A percentile compares a stretch with the other conserved stretches of the same genome.
phyloP scores from a whole-genome alignment of 192 early-diverging fungal genomes.

The Mortierella alpina region DNA sequence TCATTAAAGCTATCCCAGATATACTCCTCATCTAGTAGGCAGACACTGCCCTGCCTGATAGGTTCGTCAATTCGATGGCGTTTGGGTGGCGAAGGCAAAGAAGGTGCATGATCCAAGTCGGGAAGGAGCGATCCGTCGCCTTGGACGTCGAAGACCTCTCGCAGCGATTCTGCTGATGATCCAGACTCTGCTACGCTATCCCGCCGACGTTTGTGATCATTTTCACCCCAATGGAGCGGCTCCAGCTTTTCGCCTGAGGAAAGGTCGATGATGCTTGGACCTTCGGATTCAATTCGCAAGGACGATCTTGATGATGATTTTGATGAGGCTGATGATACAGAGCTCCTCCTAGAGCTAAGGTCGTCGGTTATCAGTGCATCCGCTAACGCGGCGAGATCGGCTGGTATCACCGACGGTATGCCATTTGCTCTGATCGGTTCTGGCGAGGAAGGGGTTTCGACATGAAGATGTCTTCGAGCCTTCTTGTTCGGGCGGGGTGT shows the following conservation, averaged over 20 bases:
- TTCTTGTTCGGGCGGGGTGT: constrained; percentile 16
- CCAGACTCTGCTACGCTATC: constrained; percentile 8
- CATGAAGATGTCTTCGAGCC: neutral
- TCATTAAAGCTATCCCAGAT: neutral
- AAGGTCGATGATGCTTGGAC: constrained; percentile 37
- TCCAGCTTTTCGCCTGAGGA: constrained; percentile 42
- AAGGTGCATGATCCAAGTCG: constrained; percentile 32
- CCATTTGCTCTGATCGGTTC: neutral
- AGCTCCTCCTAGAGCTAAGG: neutral
- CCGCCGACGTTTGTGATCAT: constrained; percentile 39
- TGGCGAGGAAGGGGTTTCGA: neutral
- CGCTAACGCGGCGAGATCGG: too few relatives aligned
- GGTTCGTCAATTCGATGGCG: constrained; percentile 1
- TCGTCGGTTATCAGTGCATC: neutral
- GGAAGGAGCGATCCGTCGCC: constrained; percentile 36
- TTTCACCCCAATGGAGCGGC: constrained; percentile 28
- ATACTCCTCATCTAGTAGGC: neutral
- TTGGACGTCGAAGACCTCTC: constrained; percentile 39
- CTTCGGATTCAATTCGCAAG: neutral
- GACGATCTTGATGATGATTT: neutral
- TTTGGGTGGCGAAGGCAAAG: constrained; percentile 35
- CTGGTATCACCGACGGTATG: too few relatives aligned
- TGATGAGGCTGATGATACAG: neutral
- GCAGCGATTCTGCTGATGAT: constrained; percentile 21
- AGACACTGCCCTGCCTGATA: neutral